These are phyloP conservation scores for Henckelia pumila DNA, from an alignment of 257 asterid genomes.

Conservation along the genomic window DNA sequence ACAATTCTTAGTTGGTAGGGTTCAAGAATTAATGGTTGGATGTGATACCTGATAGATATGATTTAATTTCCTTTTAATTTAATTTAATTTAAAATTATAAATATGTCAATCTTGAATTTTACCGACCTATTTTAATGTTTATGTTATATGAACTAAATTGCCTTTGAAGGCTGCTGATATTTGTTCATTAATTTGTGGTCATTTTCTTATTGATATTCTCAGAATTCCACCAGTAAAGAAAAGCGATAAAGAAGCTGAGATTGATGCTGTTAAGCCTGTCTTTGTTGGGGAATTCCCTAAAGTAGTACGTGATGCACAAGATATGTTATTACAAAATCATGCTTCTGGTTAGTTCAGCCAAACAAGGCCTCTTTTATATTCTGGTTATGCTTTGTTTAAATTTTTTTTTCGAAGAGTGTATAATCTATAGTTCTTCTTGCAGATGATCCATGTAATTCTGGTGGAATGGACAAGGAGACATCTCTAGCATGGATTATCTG, in stretches of 20 bases:
- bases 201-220: conserved; percentile 29
- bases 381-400: conserved; percentile 13
- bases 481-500: conserved; percentile 78
- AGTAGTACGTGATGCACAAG: conserved; percentile 76
- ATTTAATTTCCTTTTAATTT: too few species aligned
- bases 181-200: conserved; percentile 4
- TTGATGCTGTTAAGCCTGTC: conserved; percentile 59
- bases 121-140: background rate
- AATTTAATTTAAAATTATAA: background rate
- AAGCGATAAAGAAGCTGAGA: conserved; percentile 56
- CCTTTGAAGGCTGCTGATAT: conserved; percentile 1
- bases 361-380: background rate
- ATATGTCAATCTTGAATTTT: background rate
- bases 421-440: conserved; percentile 31
- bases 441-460: conserved; percentile 65
- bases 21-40: conserved; percentile 9
- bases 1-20: background rate
- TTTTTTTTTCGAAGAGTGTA: background rate
- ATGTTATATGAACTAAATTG: conserved; percentile 10
- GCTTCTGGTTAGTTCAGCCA: conserved; percentile 58
- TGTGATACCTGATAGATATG: background rate
- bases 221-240: conserved; percentile 61
- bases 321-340: conserved; percentile 41
- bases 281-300: conserved; percentile 90
- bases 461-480: conserved; percentile 86